Evolutionary conservation across 495 filamentous ascomycete species (phyloP).

Genomic region (Aspergillus hancockii): DNA sequence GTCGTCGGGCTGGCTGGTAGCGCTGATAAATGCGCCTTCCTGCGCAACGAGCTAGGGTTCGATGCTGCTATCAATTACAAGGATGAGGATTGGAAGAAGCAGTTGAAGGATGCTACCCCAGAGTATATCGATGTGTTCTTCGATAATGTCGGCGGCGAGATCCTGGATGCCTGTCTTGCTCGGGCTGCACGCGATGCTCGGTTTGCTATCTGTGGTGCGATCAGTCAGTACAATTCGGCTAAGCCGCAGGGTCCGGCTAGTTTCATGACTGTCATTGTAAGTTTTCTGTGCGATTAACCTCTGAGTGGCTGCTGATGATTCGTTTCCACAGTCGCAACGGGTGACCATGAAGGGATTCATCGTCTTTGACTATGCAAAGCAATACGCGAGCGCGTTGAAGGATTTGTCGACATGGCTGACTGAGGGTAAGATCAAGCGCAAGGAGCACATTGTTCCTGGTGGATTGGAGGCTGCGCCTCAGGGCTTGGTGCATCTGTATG

Average conservation of each 20-base stretch:
- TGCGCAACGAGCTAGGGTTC: conserved; percentile 51
- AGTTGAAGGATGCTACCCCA: conserved; percentile 48
- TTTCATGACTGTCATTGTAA: conserved; percentile 53
- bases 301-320: conserved; percentile 21
- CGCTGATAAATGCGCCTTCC: conserved; percentile 49
- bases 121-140: conserved; percentile 59
- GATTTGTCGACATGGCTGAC: conserved; percentile 51
- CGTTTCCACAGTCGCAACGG: conserved; percentile 39
- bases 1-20: conserved; percentile 55
- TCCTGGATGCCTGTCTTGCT: conserved; percentile 53
- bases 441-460: conserved; percentile 55
- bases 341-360: conserved; percentile 59
- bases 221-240: conserved; percentile 53
- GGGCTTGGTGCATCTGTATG: conserved; percentile 50
- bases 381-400: conserved; percentile 45
- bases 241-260: conserved; percentile 48
- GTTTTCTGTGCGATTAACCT: conserved; percentile 13
- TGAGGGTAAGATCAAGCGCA: conserved; percentile 57
- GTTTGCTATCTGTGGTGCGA: conserved; percentile 57
- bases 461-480: conserved; percentile 52
- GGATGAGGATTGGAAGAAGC: conserved; percentile 50
- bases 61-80: conserved; percentile 59
- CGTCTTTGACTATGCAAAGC: conserved; percentile 51
- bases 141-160: conserved; percentile 58
- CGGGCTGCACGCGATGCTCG: conserved; percentile 47